Conservation (phyloP, 176 grass and related monocot genomes). For the Ensete ventricosum region DNA sequence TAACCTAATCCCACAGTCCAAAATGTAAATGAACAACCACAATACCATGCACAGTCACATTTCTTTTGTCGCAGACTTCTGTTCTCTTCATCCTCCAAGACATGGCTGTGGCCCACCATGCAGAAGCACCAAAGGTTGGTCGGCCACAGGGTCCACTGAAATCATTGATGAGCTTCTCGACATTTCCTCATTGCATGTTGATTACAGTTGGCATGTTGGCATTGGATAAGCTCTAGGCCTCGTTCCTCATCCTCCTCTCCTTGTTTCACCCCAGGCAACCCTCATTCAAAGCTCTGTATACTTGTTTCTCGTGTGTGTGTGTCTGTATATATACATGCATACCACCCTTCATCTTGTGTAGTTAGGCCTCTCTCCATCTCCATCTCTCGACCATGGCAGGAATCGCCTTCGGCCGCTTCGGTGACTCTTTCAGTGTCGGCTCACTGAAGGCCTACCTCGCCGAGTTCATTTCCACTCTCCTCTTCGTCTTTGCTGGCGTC, state of each 20-base stretch:
- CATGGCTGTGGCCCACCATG: neutral
- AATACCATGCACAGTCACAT: no score
- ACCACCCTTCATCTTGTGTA: no score
- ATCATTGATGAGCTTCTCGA: slow-evolving; percentile 5
- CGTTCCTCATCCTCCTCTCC: neutral
- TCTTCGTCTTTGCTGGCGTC: slow-evolving; percentile 12
- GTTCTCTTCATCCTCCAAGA: no score
- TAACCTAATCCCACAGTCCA: no score
- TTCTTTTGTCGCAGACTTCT: no score
- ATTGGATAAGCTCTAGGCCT: neutral
- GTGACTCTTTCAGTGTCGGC: neutral
- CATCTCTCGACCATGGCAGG: neutral
- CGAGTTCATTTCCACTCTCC: slow-evolving; percentile 9
- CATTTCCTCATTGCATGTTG: neutral
- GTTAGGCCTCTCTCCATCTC: neutral
- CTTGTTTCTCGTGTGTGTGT: no score
- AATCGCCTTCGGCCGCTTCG: slow-evolving; percentile 3
- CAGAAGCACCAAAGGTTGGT: neutral
- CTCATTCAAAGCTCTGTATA: neutral
- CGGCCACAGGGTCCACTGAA: neutral
- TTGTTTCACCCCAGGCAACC: neutral
- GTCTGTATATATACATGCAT: no score
- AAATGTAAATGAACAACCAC: no score
- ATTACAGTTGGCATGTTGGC: neutral
- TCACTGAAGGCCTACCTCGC: slow-evolving; percentile 4